These are phyloP conservation scores for Fusarium praegraminearum DNA, from an alignment of 2,329 filamentous ascomycete species.

Conservation along the genomic window DNA sequence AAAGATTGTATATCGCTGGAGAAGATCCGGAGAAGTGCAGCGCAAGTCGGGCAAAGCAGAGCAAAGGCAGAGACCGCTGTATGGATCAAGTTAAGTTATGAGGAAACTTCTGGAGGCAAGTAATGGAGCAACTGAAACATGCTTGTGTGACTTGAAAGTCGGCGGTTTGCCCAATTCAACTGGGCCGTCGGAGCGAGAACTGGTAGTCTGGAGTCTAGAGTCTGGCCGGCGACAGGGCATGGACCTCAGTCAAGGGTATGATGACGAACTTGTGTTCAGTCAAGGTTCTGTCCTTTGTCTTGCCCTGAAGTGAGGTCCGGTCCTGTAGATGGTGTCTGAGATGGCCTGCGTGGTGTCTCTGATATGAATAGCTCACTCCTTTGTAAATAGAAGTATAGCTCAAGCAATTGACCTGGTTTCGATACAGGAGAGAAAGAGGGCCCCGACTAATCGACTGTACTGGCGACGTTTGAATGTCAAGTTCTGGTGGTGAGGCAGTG, in stretches of 20 bases:
- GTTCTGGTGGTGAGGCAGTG: conserved; percentile 24
- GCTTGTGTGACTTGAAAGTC: conserved; percentile 51
- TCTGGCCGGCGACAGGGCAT: conserved; percentile 30
- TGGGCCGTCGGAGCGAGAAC: conserved; percentile 41
- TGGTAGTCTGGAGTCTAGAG: conserved; percentile 19
- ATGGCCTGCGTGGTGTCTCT: conserved; percentile 29
- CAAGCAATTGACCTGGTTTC: not conserved
- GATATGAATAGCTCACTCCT: conserved; percentile 9
- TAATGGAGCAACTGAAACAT: conserved; percentile 52
- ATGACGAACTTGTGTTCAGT: conserved; percentile 39
- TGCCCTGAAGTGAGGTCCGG: conserved; percentile 17
- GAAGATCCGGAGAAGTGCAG: conserved; percentile 9
- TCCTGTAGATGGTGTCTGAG: conserved; percentile 19
- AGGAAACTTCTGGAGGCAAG: conserved; percentile 43
- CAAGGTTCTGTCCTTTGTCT: conserved; percentile 31
- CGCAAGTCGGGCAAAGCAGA: conserved; percentile 11
- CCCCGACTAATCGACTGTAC: not conserved
- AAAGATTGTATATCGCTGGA: conserved; percentile 12
- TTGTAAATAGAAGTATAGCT: conserved; percentile 7
- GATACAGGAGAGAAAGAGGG: conserved; percentile 4
- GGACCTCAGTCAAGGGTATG: conserved; percentile 15
- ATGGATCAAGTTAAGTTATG: conserved; percentile 39
- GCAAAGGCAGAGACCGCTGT: conserved; percentile 11
- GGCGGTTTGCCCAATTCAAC: conserved; percentile 47
- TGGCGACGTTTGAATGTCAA: conserved; percentile 16